Evolutionary conservation across 768 basidiomycete genomes (phyloP).

Genomic region (Boletus rex-veris): DNA sequence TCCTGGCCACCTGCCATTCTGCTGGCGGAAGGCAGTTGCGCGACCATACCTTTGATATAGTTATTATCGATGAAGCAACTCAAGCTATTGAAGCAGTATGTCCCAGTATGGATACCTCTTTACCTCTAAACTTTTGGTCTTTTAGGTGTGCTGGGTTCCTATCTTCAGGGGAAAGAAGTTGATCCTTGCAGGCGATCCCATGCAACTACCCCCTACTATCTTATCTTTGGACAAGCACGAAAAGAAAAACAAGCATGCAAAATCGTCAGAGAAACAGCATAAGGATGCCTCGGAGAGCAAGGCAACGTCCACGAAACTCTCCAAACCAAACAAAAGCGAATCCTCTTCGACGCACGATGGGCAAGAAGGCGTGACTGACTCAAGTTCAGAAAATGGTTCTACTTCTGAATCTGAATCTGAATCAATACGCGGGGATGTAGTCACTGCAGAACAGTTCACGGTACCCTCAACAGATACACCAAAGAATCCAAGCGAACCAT

Average conservation of each 20-base stretch:
- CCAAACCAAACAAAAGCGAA: neutral
- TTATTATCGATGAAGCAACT: slow-evolving; percentile 97
- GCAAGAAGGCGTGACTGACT: neutral
- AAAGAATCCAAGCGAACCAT: neutral
- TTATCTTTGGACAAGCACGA: slow-evolving; percentile 56
- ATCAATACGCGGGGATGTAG: slow-evolving; percentile 17
- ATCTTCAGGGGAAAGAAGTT: slow-evolving; percentile 89
- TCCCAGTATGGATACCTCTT: neutral
- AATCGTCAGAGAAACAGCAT: neutral
- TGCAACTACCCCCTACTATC: slow-evolving; percentile 94
- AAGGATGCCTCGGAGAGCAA: neutral
- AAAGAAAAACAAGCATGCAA: slow-evolving; percentile 23
- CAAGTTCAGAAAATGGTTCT: slow-evolving; percentile 7
- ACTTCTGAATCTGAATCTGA: slow-evolving; percentile 15
- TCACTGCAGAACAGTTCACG: slow-evolving; percentile 19
- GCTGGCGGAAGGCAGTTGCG: slow-evolving; percentile 81
- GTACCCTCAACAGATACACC: neutral
- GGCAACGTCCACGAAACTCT: neutral
- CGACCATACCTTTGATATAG: slow-evolving; percentile 80
- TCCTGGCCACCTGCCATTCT: slow-evolving; percentile 92
- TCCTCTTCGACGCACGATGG: neutral
- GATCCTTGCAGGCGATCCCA: slow-evolving; percentile 90
- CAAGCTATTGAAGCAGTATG: slow-evolving; percentile 92
- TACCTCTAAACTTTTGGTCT: neutral
- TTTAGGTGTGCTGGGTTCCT: slow-evolving; percentile 78